A percentile compares a stretch with the other conserved stretches of the same genome.
These are phyloP conservation scores for Gaertneriomyces sp. DNA, from an alignment of 192 early-diverging fungal species.

Conservation along the genomic window DNA sequence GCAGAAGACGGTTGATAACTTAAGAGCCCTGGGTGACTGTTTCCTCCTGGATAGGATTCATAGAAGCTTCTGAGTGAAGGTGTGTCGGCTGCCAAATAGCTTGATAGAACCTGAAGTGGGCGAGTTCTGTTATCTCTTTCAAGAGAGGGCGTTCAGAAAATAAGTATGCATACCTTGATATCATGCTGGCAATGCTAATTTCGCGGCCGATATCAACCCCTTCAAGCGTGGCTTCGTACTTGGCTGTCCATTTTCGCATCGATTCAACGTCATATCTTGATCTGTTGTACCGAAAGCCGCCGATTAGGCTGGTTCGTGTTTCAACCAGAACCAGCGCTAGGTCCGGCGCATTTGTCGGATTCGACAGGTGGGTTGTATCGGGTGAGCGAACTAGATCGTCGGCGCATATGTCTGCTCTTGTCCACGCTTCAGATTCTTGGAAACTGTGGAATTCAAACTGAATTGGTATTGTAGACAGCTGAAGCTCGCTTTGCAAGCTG, in stretches of 20 bases:
- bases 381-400: conserved; percentile 24
- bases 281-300: conserved; percentile 37
- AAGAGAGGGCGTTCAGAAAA: not conserved
- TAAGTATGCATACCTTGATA: conserved; percentile 41
- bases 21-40: no score
- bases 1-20: no score
- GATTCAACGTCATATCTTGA: conserved; percentile 43
- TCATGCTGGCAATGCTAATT: conserved; percentile 40
- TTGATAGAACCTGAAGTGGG: conserved; percentile 10
- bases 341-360: conserved; percentile 31
- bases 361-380: conserved; percentile 20
- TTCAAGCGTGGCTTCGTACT: conserved; percentile 44
- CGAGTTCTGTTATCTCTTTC: not conserved
- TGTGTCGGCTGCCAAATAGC: conserved; percentile 13
- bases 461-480: conserved; percentile 28
- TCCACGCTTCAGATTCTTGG: conserved; percentile 33
- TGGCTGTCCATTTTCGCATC: conserved; percentile 46
- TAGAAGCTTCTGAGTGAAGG: not conserved
- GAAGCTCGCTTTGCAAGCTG: conserved; percentile 18
- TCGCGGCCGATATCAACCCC: conserved; percentile 43
- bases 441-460: conserved; percentile 45
- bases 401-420: conserved; percentile 24
- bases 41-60: not conserved
- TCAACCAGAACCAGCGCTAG: conserved; percentile 49
- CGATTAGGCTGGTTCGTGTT: conserved; percentile 26